Percentiles rank a stretch among this genome's conserved stretches.
Evolutionary conservation across 345 rosid genomes (phyloP).

Genomic region (Citrus mangshanensis): DNA sequence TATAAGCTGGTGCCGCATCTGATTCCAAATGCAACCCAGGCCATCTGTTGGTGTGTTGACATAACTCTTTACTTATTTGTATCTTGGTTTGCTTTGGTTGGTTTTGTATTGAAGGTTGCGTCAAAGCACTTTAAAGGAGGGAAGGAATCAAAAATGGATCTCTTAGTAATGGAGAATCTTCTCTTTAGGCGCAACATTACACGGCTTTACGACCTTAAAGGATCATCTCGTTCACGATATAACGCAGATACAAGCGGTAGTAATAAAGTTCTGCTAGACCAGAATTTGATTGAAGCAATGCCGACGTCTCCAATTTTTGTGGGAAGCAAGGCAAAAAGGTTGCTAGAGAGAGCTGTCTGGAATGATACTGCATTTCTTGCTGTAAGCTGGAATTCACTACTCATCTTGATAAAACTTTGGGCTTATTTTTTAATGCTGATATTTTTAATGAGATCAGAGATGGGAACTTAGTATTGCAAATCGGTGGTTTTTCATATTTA

Average conservation of each 20-base stretch:
- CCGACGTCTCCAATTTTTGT: slow-evolving; percentile 95
- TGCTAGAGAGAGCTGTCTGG: slow-evolving; percentile 96
- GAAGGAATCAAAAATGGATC: slow-evolving; percentile 87
- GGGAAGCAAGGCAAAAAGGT: slow-evolving; percentile 84
- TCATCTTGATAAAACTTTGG: background rate
- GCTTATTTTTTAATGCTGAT: background rate
- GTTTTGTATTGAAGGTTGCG: slow-evolving; percentile 55
- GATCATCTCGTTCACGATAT: slow-evolving; percentile 91
- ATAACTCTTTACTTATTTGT: background rate
- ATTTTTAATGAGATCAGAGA: background rate
- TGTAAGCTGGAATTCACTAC: slow-evolving; percentile 44
- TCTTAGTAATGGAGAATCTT: slow-evolving; percentile 98
- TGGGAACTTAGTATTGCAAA: background rate
- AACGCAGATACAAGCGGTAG: slow-evolving; percentile 86
- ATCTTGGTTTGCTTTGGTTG: slow-evolving; percentile 16
- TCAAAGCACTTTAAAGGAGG: slow-evolving; percentile 88
- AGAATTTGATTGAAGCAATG: slow-evolving; percentile 95
- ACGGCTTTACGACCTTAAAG: slow-evolving; percentile 90
- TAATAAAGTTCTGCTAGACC: slow-evolving; percentile 90
- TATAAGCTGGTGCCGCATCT: background rate
- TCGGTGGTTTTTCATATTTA: background rate
- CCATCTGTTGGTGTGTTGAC: background rate
- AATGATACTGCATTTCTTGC: slow-evolving; percentile 96
- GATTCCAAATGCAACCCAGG: background rate
- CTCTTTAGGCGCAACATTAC: slow-evolving; percentile 69